phyloP scores from a whole-genome alignment of 1,139 yeast species.

The Kurtzmaniella quercitrusa region DNA sequence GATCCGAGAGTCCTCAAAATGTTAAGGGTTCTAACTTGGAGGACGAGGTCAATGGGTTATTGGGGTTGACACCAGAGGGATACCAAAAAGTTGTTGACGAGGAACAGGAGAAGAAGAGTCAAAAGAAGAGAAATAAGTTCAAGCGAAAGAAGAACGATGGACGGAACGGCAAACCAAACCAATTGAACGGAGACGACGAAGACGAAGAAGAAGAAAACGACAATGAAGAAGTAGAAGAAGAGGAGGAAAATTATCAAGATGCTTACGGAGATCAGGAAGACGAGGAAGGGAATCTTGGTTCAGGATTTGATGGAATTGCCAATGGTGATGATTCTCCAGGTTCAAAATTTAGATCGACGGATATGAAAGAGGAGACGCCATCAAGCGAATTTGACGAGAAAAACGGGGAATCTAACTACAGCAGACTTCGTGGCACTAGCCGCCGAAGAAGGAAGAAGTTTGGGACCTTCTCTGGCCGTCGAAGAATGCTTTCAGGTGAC shows the following conservation, averaged over 20 bases:
- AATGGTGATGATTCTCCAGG: conserved; percentile 6
- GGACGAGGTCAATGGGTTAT: conserved; percentile 1
- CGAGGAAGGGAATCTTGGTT: not conserved
- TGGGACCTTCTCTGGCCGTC: conserved; percentile 35
- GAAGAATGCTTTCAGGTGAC: conserved; percentile 42
- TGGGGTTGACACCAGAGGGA: not conserved
- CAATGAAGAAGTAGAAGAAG: conserved; percentile 4
- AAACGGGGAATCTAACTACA: not conserved
- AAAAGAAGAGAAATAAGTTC: not conserved
- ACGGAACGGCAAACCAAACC: no score
- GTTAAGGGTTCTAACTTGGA: not conserved
- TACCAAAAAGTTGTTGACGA: not conserved
- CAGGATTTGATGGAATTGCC: conserved; percentile 1
- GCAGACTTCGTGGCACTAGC: conserved; percentile 1
- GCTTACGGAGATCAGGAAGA: not conserved
- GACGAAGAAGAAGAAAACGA: conserved; percentile 5
- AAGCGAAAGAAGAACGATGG: no score
- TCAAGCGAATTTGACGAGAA: not conserved
- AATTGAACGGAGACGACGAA: conserved; percentile 3
- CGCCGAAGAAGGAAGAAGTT: conserved; percentile 21
- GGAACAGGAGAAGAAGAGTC: not conserved
- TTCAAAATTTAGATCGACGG: not conserved
- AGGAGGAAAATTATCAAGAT: conserved; percentile 2
- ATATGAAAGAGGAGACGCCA: conserved; percentile 1
- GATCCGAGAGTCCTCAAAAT: conserved; percentile 7